A percentile compares a stretch with the other conserved stretches of the same genome.
Conservation (phyloP, 1,139 yeast species). For the Saccharomycopsis hybrid region DNA sequence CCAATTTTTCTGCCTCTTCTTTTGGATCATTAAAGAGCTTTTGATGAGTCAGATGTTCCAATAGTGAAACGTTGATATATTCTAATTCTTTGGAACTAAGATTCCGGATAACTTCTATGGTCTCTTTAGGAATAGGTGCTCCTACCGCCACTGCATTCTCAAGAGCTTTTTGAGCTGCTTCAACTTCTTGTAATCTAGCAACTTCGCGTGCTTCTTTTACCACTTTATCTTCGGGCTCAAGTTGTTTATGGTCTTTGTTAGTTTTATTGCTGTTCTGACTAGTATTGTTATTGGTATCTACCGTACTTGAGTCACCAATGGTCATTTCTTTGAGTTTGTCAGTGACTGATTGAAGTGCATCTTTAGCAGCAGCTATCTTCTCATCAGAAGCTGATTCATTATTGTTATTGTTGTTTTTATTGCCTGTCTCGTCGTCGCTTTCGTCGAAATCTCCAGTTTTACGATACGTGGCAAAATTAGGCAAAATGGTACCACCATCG, state of each 20-base stretch:
- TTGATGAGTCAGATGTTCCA: slow-evolving; percentile 33
- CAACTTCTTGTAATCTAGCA: slow-evolving; percentile 46
- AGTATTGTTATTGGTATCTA: too few species aligned
- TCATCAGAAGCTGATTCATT: slow-evolving; percentile 9
- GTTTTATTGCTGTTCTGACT: too few species aligned
- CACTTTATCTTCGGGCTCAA: slow-evolving; percentile 21
- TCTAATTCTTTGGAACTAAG: slow-evolving; percentile 13
- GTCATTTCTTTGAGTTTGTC: slow-evolving; percentile 15
- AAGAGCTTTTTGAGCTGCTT: slow-evolving; percentile 55
- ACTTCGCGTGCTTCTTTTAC: slow-evolving; percentile 42
- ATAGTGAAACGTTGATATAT: slow-evolving; percentile 13
- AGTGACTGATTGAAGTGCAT: slow-evolving; percentile 12
- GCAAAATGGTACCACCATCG: slow-evolving; percentile 53
- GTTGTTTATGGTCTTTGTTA: slow-evolving; percentile 12
- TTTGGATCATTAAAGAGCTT: slow-evolving; percentile 25
- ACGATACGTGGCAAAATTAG: slow-evolving; percentile 42
- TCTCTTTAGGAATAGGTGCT: slow-evolving; percentile 20
- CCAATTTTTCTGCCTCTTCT: slow-evolving; percentile 29
- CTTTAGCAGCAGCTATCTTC: slow-evolving; percentile 10
- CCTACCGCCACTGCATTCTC: slow-evolving; percentile 52
- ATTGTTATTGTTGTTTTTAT: background rate
- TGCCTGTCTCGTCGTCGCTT: slow-evolving; percentile 15
- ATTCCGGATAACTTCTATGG: slow-evolving; percentile 10
- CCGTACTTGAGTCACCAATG: slow-evolving; percentile 5
- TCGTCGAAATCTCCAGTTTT: slow-evolving; percentile 27